Conservation (phyloP, 805 yeast species). For the Ogataea zsoltii region DNA sequence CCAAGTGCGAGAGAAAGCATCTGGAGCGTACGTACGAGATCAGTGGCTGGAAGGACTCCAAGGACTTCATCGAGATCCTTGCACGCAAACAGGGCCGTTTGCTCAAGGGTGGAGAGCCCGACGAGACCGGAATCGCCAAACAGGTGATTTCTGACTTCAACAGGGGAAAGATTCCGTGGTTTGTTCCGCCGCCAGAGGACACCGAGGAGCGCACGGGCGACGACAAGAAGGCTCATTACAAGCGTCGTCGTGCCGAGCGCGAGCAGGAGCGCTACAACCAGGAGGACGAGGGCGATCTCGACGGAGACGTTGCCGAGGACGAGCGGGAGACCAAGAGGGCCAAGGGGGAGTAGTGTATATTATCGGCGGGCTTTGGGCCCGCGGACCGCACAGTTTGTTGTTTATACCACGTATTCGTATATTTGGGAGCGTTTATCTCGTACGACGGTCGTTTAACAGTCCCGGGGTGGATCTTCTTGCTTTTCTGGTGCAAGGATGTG, state of each 20-base stretch:
- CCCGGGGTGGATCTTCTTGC: no score
- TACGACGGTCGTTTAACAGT: background rate
- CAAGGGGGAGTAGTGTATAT: constrained; percentile 1
- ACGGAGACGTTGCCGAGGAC: constrained; percentile 12
- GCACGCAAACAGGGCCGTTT: constrained; percentile 93
- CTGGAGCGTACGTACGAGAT: constrained; percentile 94
- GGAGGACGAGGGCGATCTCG: constrained; percentile 29
- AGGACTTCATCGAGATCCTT: constrained; percentile 84
- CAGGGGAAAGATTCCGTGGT: constrained; percentile 98
- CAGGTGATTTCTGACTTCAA: constrained; percentile 90
- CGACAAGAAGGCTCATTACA: constrained; percentile 53
- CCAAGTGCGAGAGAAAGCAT: constrained; percentile 84
- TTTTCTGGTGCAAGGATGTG: background rate
- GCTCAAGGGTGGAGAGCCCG: constrained; percentile 97
- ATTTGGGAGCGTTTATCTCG: no score
- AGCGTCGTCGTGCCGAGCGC: constrained; percentile 54
- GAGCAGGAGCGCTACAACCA: constrained; percentile 35
- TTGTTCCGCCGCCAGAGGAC: constrained; percentile 87
- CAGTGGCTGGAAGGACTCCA: constrained; percentile 78
- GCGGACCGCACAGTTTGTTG: no score
- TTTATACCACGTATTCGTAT: no score
- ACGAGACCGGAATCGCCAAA: constrained; percentile 89
- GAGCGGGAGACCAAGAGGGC: constrained; percentile 13
- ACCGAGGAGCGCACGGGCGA: constrained; percentile 57
- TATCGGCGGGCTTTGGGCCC: background rate